phyloP scores from a whole-genome alignment of 2,329 filamentous ascomycete species.

The Diaporthe velutina region DNA sequence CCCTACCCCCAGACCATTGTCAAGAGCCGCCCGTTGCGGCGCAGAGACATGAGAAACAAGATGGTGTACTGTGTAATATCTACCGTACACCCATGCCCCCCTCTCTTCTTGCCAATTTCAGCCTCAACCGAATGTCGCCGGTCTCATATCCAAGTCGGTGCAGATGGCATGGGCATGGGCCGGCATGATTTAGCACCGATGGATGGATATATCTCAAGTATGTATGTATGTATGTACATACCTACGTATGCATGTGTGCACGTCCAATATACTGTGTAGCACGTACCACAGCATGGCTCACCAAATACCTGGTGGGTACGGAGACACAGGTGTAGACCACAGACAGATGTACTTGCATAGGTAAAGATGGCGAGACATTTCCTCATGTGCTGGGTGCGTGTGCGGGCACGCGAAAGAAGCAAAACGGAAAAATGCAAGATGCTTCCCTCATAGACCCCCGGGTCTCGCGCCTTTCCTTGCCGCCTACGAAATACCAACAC shows the following conservation, averaged over 20 bases:
- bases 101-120: constrained; percentile 4
- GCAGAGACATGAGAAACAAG: not conserved
- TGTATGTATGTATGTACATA: not conserved
- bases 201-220: not conserved
- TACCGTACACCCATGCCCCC: not conserved
- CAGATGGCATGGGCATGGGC: constrained; percentile 4
- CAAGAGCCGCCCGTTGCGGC: constrained; percentile 16
- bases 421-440: constrained; percentile 4
- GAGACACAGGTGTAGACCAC: not conserved
- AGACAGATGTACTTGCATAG: not conserved
- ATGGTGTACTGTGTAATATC: not conserved
- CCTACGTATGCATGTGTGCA: not conserved
- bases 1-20: not conserved
- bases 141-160: not conserved
- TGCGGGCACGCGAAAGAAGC: not conserved
- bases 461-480: not conserved
- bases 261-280: constrained; percentile 15
- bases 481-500: not conserved
- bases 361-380: not conserved
- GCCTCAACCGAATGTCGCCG: not conserved
- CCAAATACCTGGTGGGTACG: not conserved
- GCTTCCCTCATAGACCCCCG: not conserved
- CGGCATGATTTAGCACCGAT: not conserved
- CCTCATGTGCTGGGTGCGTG: not conserved
- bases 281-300: constrained; percentile 18